Conservation (phyloP, 2,329 filamentous ascomycete genomes). For the Aspergillus bombycis region DNA sequence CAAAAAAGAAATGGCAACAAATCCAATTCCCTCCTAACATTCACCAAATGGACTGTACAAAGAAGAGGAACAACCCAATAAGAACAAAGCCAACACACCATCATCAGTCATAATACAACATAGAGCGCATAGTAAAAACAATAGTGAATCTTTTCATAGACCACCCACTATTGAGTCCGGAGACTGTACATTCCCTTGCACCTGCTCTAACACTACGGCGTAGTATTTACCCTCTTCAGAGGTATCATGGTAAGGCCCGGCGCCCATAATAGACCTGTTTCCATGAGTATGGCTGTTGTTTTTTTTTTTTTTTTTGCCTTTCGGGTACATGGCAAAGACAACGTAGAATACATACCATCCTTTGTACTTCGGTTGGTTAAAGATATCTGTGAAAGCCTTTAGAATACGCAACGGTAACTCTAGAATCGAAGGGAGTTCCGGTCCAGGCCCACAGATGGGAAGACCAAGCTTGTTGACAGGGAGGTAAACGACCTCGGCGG, state of each 20-base stretch:
- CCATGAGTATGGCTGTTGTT: background rate
- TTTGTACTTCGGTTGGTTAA: slow-evolving; percentile 43
- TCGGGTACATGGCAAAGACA: background rate
- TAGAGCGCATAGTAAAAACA: background rate
- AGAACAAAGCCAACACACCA: slow-evolving; percentile 1
- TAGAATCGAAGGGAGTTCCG: slow-evolving; percentile 37
- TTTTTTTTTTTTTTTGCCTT: background rate
- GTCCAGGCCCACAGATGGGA: slow-evolving; percentile 37
- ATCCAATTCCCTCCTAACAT: background rate
- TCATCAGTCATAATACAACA: slow-evolving; percentile 6
- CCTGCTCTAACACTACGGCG: slow-evolving; percentile 41
- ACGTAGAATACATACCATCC: slow-evolving; percentile 33
- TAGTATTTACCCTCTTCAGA: slow-evolving; percentile 42
- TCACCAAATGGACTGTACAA: background rate
- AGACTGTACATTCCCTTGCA: slow-evolving; percentile 9
- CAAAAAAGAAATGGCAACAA: background rate
- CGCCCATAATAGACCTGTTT: slow-evolving; percentile 36
- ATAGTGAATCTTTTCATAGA: background rate
- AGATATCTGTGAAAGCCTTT: slow-evolving; percentile 43
- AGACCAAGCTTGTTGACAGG: slow-evolving; percentile 42
- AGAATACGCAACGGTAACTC: slow-evolving; percentile 39
- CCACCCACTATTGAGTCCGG: slow-evolving; percentile 1
- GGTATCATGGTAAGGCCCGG: slow-evolving; percentile 40
- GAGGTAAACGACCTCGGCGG: slow-evolving; percentile 32
- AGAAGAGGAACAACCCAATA: background rate